These are phyloP conservation scores for Ophiostoma ulmi DNA, from an alignment of 2,329 filamentous ascomycete genomes.

Conservation along the genomic window DNA sequence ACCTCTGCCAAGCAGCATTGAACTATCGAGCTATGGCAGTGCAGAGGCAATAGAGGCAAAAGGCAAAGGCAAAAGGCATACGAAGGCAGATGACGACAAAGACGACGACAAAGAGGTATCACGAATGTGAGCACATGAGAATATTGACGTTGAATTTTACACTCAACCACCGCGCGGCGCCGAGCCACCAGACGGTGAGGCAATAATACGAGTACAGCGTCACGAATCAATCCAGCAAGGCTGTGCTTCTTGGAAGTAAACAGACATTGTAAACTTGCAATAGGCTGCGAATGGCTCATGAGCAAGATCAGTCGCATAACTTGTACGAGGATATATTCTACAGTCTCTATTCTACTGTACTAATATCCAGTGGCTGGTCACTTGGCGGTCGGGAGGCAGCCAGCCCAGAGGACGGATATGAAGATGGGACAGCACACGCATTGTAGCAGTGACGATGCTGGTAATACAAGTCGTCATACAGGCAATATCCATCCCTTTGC, in stretches of 20 bases:
- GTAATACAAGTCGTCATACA: neutral
- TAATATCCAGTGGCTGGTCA: neutral
- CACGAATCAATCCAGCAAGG: neutral
- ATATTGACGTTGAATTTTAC: neutral
- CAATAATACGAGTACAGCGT: neutral
- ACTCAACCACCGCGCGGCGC: neutral
- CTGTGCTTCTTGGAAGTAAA: neutral
- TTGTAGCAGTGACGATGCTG: neutral
- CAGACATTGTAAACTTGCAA: neutral
- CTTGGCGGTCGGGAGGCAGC: constrained; percentile 8
- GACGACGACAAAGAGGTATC: neutral
- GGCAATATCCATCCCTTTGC: neutral
- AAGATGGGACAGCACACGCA: constrained; percentile 5
- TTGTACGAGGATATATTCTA: neutral
- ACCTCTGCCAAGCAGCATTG: neutral
- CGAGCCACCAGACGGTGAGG: neutral
- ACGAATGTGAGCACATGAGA: neutral
- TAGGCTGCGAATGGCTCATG: neutral
- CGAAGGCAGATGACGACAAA: too few species aligned
- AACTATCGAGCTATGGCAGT: neutral
- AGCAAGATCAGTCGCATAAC: neutral
- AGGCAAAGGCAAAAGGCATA: neutral
- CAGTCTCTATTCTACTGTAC: too few species aligned
- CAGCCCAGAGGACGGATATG: neutral
- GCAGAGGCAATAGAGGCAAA: neutral